Conservation (phyloP, 257 asterid species). For the Eustoma russellianum region DNA sequence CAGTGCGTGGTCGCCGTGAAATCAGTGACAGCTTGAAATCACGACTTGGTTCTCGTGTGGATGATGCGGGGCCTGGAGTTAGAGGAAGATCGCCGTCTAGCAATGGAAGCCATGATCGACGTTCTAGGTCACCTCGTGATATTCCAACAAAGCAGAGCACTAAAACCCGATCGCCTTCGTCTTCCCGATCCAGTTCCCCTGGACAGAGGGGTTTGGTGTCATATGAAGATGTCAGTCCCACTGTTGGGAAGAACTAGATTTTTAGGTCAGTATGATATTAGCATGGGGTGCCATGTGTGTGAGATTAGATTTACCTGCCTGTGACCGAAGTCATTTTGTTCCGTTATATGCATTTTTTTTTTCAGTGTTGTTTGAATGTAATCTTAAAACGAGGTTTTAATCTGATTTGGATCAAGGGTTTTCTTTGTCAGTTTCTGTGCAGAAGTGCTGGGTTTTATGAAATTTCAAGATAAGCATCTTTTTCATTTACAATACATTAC, state of each 20-base stretch:
- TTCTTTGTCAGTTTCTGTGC: no score
- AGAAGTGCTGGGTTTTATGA: no score
- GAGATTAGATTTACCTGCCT: no score
- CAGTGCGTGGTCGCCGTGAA: conserved; percentile 42
- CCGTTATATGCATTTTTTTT: no score
- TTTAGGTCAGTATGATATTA: background rate
- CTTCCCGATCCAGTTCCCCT: conserved; percentile 54
- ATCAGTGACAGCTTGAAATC: conserved; percentile 63
- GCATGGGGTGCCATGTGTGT: no score
- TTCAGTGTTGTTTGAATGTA: no score
- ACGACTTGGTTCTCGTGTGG: conserved; percentile 66
- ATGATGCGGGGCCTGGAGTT: conserved; percentile 18
- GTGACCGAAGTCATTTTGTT: no score
- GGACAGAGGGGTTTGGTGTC: conserved; percentile 69
- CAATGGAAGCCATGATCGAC: conserved; percentile 43
- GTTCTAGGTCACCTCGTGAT: conserved; percentile 43
- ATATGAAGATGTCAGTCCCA: conserved; percentile 67
- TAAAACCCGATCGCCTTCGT: conserved; percentile 24
- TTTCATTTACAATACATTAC: no score
- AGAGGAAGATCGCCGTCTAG: conserved; percentile 42
- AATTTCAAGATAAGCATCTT: no score
- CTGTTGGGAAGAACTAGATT: conserved; percentile 30
- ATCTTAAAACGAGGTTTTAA: no score
- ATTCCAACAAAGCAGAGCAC: conserved; percentile 35
- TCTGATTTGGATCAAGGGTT: no score